Evolutionary conservation across 2,329 filamentous ascomycete species (phyloP).

Genomic region (Botrytis sinoallii): DNA sequence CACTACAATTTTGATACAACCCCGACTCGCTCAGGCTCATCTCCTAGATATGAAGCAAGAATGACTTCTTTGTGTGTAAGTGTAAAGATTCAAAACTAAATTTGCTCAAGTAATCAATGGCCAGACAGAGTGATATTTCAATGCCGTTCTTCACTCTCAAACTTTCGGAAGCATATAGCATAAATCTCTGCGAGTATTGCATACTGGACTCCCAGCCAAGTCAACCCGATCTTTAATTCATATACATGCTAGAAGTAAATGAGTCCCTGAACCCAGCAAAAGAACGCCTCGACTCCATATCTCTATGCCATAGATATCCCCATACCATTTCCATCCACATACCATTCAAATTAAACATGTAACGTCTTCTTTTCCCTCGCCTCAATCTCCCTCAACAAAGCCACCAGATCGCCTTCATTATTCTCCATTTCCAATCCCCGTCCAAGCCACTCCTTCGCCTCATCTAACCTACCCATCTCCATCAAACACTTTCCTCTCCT

Average conservation of each 20-base stretch:
- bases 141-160: not conserved
- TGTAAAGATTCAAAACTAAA: not conserved
- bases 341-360: not conserved
- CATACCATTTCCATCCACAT: not conserved
- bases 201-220: slow-evolving; percentile 16
- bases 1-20: not conserved
- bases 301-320: not conserved
- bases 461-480: slow-evolving; percentile 85
- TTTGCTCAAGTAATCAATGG: not conserved
- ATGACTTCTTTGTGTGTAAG: not conserved
- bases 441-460: slow-evolving; percentile 76
- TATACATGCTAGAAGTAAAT: not conserved
- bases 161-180: not conserved
- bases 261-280: not conserved
- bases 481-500: slow-evolving; percentile 76
- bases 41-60: not conserved
- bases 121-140: not conserved
- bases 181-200: not conserved
- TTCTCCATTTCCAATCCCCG: slow-evolving; percentile 81
- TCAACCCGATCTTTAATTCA: slow-evolving; percentile 1
- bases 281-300: slow-evolving; percentile 14
- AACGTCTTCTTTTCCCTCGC: slow-evolving; percentile 38
- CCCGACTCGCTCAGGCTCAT: too few species aligned
- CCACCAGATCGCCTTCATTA: slow-evolving; percentile 60
- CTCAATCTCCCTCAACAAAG: slow-evolving; percentile 62